These are phyloP conservation scores for Raphanus sativus DNA, from an alignment of 345 rosid genomes.

Conservation along the genomic window DNA sequence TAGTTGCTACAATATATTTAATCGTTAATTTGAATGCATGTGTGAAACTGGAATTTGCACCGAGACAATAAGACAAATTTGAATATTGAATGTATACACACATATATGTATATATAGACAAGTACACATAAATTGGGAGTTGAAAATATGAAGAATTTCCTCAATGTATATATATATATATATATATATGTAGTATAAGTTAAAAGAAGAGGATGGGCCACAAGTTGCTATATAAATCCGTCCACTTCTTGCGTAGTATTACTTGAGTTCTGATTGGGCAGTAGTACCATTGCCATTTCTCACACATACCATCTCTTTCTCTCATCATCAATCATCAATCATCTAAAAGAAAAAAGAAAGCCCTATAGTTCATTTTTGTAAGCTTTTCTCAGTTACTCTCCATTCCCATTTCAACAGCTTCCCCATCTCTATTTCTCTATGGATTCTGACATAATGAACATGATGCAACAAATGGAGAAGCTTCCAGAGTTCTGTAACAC, in stretches of 20 bases:
- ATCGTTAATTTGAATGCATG: conserved; percentile 10
- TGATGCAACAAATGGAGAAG: conserved; percentile 71
- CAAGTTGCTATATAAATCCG: conserved; percentile 52
- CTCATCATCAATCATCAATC: conserved; percentile 33
- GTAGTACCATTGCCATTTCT: conserved; percentile 26
- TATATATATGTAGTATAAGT: conserved; percentile 3
- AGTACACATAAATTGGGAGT: conserved; percentile 10
- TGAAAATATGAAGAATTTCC: conserved; percentile 26
- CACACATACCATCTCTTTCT: conserved; percentile 32
- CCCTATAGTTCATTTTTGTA: conserved; percentile 15
- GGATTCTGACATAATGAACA: conserved; percentile 50
- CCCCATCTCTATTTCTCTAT: conserved; percentile 25
- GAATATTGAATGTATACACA: neutral
- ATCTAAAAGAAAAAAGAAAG: conserved; percentile 17
- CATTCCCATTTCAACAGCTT: conserved; percentile 34
- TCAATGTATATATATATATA: neutral
- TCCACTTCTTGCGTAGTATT: conserved; percentile 30
- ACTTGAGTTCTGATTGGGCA: conserved; percentile 43
- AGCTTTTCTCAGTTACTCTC: conserved; percentile 26
- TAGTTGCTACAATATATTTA: neutral
- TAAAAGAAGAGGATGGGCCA: conserved; percentile 37
- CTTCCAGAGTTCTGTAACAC: conserved; percentile 54
- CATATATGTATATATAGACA: neutral
- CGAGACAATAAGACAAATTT: conserved; percentile 19
- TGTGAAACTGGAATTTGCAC: conserved; percentile 22